A percentile compares a stretch with the other conserved stretches of the same genome.
Evolutionary conservation across 169 alveolate genomes (phyloP).

Genomic region (Cystoisospora suis): DNA sequence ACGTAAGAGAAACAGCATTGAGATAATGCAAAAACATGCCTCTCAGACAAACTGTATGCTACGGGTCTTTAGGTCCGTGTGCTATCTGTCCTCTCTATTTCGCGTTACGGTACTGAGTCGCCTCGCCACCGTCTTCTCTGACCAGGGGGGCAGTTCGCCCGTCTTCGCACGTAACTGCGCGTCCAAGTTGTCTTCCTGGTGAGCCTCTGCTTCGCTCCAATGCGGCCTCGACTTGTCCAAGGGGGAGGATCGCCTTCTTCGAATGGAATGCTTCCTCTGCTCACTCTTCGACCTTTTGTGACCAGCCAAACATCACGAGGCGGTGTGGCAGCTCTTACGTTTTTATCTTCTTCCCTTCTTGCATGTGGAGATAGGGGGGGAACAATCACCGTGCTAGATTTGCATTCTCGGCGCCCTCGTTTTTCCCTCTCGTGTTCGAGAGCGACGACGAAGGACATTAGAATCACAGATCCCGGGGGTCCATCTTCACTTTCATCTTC

Average conservation of each 20-base stretch:
- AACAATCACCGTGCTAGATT: neutral
- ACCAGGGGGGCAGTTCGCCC: neutral
- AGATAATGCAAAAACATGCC: no score
- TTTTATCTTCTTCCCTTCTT: neutral
- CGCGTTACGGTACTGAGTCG: neutral
- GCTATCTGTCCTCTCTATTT: neutral
- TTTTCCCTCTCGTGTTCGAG: neutral
- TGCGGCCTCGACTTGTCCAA: neutral
- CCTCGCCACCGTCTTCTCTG: neutral
- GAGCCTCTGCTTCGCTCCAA: neutral
- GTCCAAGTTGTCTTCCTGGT: neutral
- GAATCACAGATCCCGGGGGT: neutral
- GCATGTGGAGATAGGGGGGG: conserved; percentile 2
- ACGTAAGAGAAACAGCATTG: no score
- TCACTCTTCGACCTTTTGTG: neutral
- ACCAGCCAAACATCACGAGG: neutral
- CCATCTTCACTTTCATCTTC: neutral
- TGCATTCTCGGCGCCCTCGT: conserved; percentile 3
- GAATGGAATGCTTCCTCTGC: neutral
- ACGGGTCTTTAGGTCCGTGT: neutral
- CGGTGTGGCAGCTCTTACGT: neutral
- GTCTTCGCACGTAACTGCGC: neutral
- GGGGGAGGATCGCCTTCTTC: no score
- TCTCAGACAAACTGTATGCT: no score
- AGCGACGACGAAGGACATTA: neutral